Conservation (phyloP, 106 monocot genomes). For the Alisma plantagoaquatica region DNA sequence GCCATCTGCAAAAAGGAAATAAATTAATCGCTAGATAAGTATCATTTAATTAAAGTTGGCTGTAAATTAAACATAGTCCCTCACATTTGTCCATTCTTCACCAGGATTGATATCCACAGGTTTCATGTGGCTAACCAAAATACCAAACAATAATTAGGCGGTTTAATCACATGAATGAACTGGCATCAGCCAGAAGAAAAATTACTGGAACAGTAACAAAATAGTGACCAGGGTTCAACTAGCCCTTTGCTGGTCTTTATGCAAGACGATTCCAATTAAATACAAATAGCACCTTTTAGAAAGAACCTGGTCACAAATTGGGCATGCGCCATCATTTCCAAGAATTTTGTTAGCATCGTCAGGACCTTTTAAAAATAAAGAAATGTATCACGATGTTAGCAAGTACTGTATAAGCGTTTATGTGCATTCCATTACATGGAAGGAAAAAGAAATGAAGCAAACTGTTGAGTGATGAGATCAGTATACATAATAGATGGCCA, state of each 20-base stretch:
- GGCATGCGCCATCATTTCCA: slow-evolving; percentile 85
- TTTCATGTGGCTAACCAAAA: slow-evolving; percentile 56
- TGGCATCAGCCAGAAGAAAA: background rate
- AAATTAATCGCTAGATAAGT: background rate
- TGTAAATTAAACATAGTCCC: too few species aligned
- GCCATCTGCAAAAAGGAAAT: slow-evolving; percentile 59
- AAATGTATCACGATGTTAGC: background rate
- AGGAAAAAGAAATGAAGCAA: background rate
- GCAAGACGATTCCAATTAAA: background rate
- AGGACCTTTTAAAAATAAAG: slow-evolving; percentile 34
- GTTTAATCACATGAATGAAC: background rate
- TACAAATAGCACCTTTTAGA: slow-evolving; percentile 59
- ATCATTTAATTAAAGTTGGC: too few species aligned
- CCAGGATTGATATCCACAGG: slow-evolving; percentile 84
- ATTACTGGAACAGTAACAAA: background rate
- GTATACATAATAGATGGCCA: slow-evolving; percentile 44
- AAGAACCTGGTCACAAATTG: slow-evolving; percentile 96
- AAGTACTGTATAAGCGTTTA: slow-evolving; percentile 15
- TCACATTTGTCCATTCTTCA: slow-evolving; percentile 96
- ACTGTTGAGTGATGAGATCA: background rate
- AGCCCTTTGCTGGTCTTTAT: too few species aligned
- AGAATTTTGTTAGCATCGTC: slow-evolving; percentile 95
- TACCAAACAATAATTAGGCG: background rate
- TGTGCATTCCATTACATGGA: slow-evolving; percentile 4
- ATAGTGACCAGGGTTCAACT: too few species aligned